Evolutionary conservation across 345 rosid genomes (phyloP), one percentile per base, ranked within the genome.

Genomic region (Theobroma cacao): DNA sequence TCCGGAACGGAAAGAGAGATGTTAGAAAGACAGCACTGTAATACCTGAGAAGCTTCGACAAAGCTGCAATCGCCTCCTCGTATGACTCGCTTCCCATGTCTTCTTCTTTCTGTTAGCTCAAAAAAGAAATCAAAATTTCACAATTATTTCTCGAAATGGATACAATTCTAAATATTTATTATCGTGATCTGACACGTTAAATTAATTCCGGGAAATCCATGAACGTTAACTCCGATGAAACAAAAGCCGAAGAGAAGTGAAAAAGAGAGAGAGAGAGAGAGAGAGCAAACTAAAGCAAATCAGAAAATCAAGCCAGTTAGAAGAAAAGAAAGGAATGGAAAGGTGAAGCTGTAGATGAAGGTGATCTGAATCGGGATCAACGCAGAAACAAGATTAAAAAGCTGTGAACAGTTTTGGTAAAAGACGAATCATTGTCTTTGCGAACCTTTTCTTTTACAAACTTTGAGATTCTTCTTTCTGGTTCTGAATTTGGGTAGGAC

Each of bases 11-110:
- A 52, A 33, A 50, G 20, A 20, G 2, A 31, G 20, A 52, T 5
- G 30, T 50, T 50, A 33, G 20, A 30, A 52, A 28, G 12, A 18
- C 75, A 50, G 15, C 75, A 31, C 60, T 71, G 60, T 18, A 7
- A 45, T 87, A 95, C 98, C 97, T 89, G 87, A 96, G 90, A 77
- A 97, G 94, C 87, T 91, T 88, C 52, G 87, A 81, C 38, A 97
- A 90, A 81, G 82, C 94, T 34, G 88, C 92, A 70, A 94, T 86
- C 85, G 98, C 99, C 9, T 86, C 86, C 80, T 94, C 89, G 91
- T 89, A 97, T 59, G 86, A 80, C 5, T 88, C 88, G 36, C 75
- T 82, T 0, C 83, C 93, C 98, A 94, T 94, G 71, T 89, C 89
- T 76, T 87, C 61, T 31, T 71, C 86, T 78, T 55, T 79, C 85